Percentiles rank a stretch among this genome's conserved stretches.
Evolutionary conservation across 2,329 filamentous ascomycete genomes (phyloP).

Genomic region (Fusarium sp.): DNA sequence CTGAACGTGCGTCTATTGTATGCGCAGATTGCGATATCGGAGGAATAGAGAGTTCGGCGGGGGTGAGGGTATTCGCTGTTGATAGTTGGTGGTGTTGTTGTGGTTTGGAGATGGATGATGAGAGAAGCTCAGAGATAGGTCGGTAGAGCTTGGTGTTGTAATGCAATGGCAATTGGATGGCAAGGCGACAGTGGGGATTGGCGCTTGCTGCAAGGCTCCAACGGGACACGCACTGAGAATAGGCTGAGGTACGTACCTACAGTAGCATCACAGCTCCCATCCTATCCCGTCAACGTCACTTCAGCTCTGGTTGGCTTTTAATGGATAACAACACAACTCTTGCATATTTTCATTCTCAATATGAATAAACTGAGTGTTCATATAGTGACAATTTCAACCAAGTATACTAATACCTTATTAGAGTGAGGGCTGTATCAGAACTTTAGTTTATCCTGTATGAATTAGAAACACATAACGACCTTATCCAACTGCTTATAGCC

Average conservation of each 20-base stretch:
- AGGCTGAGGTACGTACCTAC: slow-evolving; percentile 29
- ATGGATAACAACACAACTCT: no score
- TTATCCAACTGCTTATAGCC: no score
- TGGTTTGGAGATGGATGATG: slow-evolving; percentile 46
- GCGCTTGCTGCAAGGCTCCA: slow-evolving; percentile 51
- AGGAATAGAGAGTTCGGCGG: background rate
- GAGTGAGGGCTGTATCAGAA: no score
- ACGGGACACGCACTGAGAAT: slow-evolving; percentile 49
- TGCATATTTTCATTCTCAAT: no score
- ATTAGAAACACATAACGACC: no score
- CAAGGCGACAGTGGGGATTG: slow-evolving; percentile 41
- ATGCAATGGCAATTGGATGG: slow-evolving; percentile 41
- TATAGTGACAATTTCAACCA: no score
- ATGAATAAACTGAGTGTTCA: no score
- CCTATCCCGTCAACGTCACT: no score
- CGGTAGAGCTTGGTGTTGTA: slow-evolving; percentile 42
- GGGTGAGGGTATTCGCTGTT: slow-evolving; percentile 9
- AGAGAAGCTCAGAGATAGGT: slow-evolving; percentile 44
- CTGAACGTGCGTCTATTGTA: slow-evolving; percentile 47
- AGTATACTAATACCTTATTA: no score
- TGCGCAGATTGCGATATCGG: slow-evolving; percentile 8
- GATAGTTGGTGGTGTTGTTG: slow-evolving; percentile 22
- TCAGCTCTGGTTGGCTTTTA: no score
- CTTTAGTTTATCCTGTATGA: no score
- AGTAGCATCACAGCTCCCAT: background rate